Evolutionary conservation across 208 protist genomes (phyloP).

Genomic region (Kentomonas sorsogonicus): DNA sequence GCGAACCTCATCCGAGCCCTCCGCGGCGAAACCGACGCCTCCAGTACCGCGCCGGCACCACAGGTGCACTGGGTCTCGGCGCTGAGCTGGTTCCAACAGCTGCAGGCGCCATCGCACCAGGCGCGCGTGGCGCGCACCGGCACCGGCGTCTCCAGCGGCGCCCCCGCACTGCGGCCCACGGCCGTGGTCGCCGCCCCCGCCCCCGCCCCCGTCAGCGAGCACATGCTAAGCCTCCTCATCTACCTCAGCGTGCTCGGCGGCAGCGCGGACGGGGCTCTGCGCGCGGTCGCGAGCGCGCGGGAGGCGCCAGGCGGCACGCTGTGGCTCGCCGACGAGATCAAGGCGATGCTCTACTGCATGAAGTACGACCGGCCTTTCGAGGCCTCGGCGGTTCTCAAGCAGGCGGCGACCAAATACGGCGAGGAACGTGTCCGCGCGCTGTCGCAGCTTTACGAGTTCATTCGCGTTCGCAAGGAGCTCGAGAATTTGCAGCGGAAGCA

Average conservation of each 20-base stretch:
- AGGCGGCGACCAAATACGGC: conserved; percentile 33
- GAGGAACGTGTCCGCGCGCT: conserved; percentile 34
- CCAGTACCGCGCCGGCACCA: neutral
- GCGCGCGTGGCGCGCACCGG: conserved; percentile 50
- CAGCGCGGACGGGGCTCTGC: conserved; percentile 60
- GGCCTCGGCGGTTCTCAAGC: conserved; percentile 60
- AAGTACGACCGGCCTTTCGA: conserved; percentile 65
- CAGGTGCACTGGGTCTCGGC: conserved; percentile 75
- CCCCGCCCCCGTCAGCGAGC: conserved; percentile 28
- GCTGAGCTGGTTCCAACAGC: conserved; percentile 57
- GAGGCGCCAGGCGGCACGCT: conserved; percentile 63
- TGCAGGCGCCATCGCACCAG: conserved; percentile 34
- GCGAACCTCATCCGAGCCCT: conserved; percentile 14
- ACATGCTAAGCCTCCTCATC: conserved; percentile 63
- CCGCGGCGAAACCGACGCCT: neutral
- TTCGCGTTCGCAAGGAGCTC: conserved; percentile 16
- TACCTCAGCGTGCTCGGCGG: conserved; percentile 73
- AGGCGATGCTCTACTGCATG: conserved; percentile 70
- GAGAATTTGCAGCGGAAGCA: neutral
- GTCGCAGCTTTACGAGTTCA: conserved; percentile 34
- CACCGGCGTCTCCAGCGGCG: conserved; percentile 48
- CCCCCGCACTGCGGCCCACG: conserved; percentile 12
- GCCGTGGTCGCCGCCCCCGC: conserved; percentile 16
- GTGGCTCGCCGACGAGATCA: conserved; percentile 46
- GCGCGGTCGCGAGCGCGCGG: conserved; percentile 58